phyloP scores from a whole-genome alignment of 2,329 filamentous ascomycete species.

The Fusarium sp. region DNA sequence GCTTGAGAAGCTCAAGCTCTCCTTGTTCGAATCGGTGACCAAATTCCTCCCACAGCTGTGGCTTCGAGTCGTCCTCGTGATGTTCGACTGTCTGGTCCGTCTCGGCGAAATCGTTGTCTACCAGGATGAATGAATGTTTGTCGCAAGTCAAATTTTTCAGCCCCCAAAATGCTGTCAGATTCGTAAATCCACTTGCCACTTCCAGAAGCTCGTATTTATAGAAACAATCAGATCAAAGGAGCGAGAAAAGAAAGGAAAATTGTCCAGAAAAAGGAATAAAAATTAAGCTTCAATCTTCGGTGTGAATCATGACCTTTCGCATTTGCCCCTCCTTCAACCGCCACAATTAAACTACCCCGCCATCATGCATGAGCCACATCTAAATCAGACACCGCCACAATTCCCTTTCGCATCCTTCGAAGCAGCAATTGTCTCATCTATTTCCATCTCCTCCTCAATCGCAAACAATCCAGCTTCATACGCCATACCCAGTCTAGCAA shows the following conservation, averaged over 20 bases:
- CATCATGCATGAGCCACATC: neutral
- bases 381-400: conserved; percentile 1
- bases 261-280: neutral
- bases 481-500: conserved; percentile 18
- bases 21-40: conserved; percentile 38
- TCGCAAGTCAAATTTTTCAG: neutral
- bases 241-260: neutral
- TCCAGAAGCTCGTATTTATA: neutral
- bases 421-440: conserved; percentile 9
- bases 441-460: neutral
- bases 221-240: neutral
- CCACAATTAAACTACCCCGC: conserved; percentile 36
- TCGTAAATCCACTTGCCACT: neutral
- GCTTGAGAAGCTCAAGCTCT: conserved; percentile 47
- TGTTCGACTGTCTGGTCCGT: neutral
- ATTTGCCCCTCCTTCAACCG: conserved; percentile 37
- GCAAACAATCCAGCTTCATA: neutral
- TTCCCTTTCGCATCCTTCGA: neutral
- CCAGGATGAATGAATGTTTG: conserved; percentile 20
- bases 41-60: conserved; percentile 43
- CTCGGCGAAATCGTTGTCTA: conserved; percentile 9
- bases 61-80: conserved; percentile 20
- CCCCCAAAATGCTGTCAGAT: neutral
- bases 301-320: conserved; percentile 33
- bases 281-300: conserved; percentile 29